A percentile compares a stretch with the other conserved stretches of the same genome.
Evolutionary conservation across 208 protist species (phyloP).

Genomic region (Zelonia costaricensis): DNA sequence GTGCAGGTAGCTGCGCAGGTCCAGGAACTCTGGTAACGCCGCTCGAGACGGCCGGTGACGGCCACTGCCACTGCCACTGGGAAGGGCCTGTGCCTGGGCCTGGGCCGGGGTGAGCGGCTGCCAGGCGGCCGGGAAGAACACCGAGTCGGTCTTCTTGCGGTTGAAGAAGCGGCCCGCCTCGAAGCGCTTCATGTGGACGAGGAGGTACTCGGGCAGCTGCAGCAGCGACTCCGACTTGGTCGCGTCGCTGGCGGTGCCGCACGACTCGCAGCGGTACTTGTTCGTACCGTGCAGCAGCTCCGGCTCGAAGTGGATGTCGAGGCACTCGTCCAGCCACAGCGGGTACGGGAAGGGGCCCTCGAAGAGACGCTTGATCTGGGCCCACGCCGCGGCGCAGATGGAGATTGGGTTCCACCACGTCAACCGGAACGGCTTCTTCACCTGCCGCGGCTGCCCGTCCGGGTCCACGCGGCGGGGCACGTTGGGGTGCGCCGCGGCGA

Average conservation of each 20-base stretch:
- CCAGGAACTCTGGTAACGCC: conserved; percentile 50
- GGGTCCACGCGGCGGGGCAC: conserved; percentile 27
- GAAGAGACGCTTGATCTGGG: conserved; percentile 32
- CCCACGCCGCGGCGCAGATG: conserved; percentile 26
- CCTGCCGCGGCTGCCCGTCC: conserved; percentile 30
- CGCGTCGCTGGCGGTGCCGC: conserved; percentile 59
- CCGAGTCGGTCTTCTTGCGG: conserved; percentile 79
- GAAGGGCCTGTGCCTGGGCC: background rate
- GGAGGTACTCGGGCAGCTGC: conserved; percentile 75
- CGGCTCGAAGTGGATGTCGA: conserved; percentile 87
- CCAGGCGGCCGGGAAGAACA: conserved; percentile 85
- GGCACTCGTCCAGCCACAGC: conserved; percentile 85
- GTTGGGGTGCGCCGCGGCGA: conserved; percentile 52
- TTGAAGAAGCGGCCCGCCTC: conserved; percentile 66
- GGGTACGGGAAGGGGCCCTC: conserved; percentile 33
- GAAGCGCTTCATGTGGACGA: conserved; percentile 92
- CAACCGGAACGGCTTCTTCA: conserved; percentile 21
- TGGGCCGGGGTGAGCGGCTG: conserved; percentile 21
- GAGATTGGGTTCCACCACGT: conserved; percentile 71
- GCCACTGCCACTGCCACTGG: background rate
- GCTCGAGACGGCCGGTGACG: background rate
- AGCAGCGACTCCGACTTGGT: conserved; percentile 80
- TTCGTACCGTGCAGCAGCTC: conserved; percentile 66
- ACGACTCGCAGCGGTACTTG: conserved; percentile 80
- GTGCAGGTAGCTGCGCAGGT: conserved; percentile 67